Evolutionary conservation across 2,329 filamentous ascomycete genomes (phyloP).

Genomic region (Ophiostoma triangulosporum): DNA sequence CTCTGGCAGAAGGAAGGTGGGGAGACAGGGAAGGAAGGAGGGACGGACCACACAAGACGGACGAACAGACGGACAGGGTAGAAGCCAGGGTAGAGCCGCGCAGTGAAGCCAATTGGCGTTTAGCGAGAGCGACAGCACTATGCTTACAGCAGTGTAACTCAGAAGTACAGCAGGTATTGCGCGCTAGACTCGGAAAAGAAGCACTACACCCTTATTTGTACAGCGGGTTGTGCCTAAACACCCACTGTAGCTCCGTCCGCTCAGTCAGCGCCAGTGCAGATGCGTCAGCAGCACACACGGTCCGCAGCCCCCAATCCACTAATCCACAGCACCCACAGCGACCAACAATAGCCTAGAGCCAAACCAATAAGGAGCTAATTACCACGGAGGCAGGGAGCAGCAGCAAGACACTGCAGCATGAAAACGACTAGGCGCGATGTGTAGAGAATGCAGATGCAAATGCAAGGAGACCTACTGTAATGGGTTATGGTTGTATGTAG

Average conservation of each 20-base stretch:
- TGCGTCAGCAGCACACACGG: background rate
- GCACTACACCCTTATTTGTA: background rate
- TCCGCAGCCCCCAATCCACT: background rate
- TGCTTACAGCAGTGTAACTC: too few relatives aligned
- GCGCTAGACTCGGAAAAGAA: too few relatives aligned
- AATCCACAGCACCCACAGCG: background rate
- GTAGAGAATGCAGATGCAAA: background rate
- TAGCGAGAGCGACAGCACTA: too few relatives aligned
- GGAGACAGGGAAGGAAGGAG: background rate
- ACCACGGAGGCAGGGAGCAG: conserved; percentile 2
- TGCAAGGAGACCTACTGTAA: background rate
- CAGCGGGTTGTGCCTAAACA: too few relatives aligned
- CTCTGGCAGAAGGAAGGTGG: background rate
- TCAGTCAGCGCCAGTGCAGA: too few relatives aligned
- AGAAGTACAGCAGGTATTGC: too few relatives aligned
- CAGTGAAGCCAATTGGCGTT: background rate
- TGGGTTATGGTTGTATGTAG: too few relatives aligned
- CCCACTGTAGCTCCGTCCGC: background rate
- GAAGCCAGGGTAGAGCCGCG: background rate
- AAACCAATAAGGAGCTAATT: background rate
- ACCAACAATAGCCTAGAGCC: background rate
- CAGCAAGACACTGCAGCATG: background rate
- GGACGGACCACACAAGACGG: background rate
- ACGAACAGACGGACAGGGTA: background rate
- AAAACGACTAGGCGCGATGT: background rate